phyloP scores from a whole-genome alignment of 345 rosid genomes.

The Erysimum cheiranthoides region DNA sequence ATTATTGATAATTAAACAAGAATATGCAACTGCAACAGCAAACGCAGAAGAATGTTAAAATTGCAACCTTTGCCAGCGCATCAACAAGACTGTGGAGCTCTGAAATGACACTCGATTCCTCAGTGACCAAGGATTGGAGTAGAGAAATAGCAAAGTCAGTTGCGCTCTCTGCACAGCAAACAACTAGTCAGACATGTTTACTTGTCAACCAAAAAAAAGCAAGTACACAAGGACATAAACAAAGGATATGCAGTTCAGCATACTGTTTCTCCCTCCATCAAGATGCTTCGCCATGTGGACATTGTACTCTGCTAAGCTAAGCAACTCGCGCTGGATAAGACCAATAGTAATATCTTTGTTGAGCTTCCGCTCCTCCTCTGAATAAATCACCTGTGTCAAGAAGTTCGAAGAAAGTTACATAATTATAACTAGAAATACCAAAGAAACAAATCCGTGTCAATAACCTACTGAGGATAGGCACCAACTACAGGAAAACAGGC shows the following conservation, averaged over 20 bases:
- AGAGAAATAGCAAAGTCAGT: constrained; percentile 85
- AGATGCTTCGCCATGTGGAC: constrained; percentile 92
- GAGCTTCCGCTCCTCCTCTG: constrained; percentile 92
- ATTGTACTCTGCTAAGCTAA: constrained; percentile 94
- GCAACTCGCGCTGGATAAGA: constrained; percentile 81
- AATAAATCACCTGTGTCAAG: constrained; percentile 77
- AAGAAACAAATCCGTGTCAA: background rate
- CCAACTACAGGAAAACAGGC: constrained; percentile 12
- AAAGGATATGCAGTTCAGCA: constrained; percentile 35
- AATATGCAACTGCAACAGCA: constrained; percentile 4
- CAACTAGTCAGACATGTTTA: constrained; percentile 21
- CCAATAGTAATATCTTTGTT: constrained; percentile 88
- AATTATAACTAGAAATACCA: constrained; percentile 14
- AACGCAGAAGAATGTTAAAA: constrained; percentile 5
- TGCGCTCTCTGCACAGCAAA: constrained; percentile 74
- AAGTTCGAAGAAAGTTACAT: constrained; percentile 27
- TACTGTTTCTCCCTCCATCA: constrained; percentile 97
- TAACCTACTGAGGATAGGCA: background rate
- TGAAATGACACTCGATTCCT: constrained; percentile 87
- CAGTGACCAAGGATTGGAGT: constrained; percentile 77
- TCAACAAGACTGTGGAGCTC: constrained; percentile 95
- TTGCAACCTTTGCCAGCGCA: constrained; percentile 80
- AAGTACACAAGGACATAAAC: constrained; percentile 5
- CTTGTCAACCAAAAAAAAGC: background rate
- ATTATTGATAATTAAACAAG: constrained; percentile 6